phyloP scores from a whole-genome alignment of 192 early-diverging fungal species.

The Coemansia sp. region DNA sequence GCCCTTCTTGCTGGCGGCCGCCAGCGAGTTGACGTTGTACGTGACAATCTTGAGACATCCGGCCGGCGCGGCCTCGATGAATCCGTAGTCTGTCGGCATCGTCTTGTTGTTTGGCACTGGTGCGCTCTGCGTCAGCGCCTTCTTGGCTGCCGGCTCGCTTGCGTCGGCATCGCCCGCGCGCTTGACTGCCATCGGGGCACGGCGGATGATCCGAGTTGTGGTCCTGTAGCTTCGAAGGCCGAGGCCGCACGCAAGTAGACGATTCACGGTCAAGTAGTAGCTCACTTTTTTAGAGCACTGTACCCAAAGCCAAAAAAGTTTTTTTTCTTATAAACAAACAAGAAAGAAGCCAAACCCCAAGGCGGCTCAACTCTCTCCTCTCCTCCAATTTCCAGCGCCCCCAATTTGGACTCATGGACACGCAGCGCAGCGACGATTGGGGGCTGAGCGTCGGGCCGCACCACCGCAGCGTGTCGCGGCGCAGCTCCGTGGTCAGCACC shows the following conservation, averaged over 20 bases:
- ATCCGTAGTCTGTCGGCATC: slow-evolving; percentile 59
- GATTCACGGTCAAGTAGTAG: too few species aligned
- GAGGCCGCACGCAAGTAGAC: too few species aligned
- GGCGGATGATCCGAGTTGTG: slow-evolving; percentile 3
- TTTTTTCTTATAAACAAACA: neutral
- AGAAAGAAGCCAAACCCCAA: neutral
- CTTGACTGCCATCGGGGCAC: slow-evolving; percentile 18
- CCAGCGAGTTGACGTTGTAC: slow-evolving; percentile 76
- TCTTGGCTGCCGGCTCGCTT: slow-evolving; percentile 10
- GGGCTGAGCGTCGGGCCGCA: slow-evolving; percentile 7
- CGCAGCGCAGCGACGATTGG: too few species aligned
- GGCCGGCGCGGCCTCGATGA: slow-evolving; percentile 50
- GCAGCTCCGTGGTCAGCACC: slow-evolving; percentile 50
- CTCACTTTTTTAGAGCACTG: too few species aligned
- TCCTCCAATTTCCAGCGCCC: neutral
- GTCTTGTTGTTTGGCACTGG: slow-evolving; percentile 56
- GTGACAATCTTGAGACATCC: slow-evolving; percentile 63
- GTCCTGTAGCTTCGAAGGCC: neutral
- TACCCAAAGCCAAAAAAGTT: neutral
- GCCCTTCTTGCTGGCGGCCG: slow-evolving; percentile 73
- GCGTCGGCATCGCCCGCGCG: slow-evolving; percentile 12
- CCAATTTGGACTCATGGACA: too few species aligned
- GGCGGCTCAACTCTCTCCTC: too few species aligned
- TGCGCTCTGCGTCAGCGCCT: neutral
- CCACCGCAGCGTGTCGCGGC: slow-evolving; percentile 31